Percentiles rank a stretch among this genome's conserved stretches.
Conservation (phyloP, 345 rosid species). For the Eutrema heterophyllum region DNA sequence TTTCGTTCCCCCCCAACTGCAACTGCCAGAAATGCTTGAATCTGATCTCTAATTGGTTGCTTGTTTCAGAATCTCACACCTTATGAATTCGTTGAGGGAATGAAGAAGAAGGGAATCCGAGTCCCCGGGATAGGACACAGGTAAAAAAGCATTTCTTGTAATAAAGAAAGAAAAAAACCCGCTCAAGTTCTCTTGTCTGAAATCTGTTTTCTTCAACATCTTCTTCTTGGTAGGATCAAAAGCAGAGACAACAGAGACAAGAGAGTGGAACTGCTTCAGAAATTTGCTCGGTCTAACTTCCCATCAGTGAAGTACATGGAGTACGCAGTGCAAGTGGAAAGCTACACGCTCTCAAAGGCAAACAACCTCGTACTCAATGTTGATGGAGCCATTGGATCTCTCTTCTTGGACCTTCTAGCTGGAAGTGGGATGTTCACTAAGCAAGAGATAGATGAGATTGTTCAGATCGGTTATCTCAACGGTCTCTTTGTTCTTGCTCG, state of each 20-base stretch:
- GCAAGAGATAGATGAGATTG: conserved; percentile 91
- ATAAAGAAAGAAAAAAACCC: background rate
- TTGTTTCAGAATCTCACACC: conserved; percentile 72
- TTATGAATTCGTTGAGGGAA: conserved; percentile 87
- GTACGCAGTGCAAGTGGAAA: conserved; percentile 83
- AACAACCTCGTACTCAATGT: conserved; percentile 84
- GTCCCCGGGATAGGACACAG: conserved; percentile 99
- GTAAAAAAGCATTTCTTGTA: conserved; percentile 28
- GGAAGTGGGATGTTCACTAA: conserved; percentile 91
- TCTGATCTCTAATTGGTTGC: conserved; percentile 10
- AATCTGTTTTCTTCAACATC: background rate
- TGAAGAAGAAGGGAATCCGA: conserved; percentile 99
- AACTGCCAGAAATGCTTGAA: conserved; percentile 8
- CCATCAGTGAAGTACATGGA: conserved; percentile 96
- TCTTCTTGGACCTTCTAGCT: conserved; percentile 93
- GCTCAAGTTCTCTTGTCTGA: background rate
- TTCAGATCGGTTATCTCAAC: conserved; percentile 82
- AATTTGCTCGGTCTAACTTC: conserved; percentile 83
- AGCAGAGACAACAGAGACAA: conserved; percentile 96
- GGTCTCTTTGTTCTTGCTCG: conserved; percentile 91
- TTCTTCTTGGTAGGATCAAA: conserved; percentile 59
- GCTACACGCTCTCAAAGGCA: conserved; percentile 83
- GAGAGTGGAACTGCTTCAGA: conserved; percentile 91
- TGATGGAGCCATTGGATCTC: conserved; percentile 91
- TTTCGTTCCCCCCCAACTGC: background rate